These are phyloP conservation scores for Cladophialophora immunda DNA, from an alignment of 2,329 filamentous ascomycete species.

Conservation along the genomic window DNA sequence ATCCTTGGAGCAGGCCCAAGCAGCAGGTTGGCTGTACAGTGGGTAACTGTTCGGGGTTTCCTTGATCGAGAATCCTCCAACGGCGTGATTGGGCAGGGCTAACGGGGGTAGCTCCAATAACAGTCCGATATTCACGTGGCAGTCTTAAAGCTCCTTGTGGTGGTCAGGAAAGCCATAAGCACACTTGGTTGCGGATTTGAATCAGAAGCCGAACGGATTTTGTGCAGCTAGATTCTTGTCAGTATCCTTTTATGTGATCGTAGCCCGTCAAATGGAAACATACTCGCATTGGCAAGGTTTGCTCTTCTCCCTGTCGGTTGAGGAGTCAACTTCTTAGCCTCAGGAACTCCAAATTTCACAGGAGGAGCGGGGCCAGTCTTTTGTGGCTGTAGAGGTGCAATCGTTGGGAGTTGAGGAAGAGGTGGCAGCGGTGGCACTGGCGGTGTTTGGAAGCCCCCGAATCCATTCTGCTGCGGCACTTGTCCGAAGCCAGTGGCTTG, in stretches of 20 bases:
- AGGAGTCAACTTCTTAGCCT: conserved; percentile 78
- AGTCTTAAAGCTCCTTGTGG: neutral
- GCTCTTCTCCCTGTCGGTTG: conserved; percentile 90
- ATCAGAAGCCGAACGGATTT: conserved; percentile 36
- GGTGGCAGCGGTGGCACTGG: conserved; percentile 65
- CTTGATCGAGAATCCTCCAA: neutral
- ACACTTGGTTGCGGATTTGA: neutral
- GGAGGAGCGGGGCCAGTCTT: conserved; percentile 86
- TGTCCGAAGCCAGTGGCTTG: conserved; percentile 41
- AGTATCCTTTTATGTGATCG: neutral
- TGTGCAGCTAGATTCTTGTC: conserved; percentile 30
- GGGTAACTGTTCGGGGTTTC: neutral
- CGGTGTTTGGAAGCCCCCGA: conserved; percentile 60
- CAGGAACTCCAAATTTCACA: conserved; percentile 83
- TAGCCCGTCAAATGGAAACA: conserved; percentile 58
- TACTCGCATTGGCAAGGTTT: conserved; percentile 94
- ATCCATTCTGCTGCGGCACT: conserved; percentile 58
- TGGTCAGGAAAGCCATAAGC: neutral
- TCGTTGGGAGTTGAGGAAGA: conserved; percentile 62
- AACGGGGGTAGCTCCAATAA: neutral
- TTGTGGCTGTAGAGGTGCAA: conserved; percentile 74
- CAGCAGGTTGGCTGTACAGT: neutral
- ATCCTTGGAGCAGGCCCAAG: neutral
- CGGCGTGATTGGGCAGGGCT: neutral
- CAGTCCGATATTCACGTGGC: neutral